Percentiles rank a stretch among this genome's conserved stretches.
These are phyloP conservation scores for Microbotryum saponariae DNA, from an alignment of 1,284 basidiomycete genomes.

Conservation along the genomic window DNA sequence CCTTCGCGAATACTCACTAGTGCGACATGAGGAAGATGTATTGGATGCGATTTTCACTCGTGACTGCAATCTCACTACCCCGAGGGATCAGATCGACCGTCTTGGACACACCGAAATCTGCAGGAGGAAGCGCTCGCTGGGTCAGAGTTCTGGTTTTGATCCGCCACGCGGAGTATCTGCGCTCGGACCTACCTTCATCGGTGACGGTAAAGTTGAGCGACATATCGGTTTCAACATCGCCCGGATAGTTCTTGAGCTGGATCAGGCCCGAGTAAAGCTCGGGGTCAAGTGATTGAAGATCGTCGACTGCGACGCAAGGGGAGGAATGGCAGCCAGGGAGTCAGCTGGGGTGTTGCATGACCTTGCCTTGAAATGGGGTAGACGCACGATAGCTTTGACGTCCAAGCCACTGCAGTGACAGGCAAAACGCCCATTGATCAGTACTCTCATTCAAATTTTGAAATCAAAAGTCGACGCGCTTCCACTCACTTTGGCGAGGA, in stretches of 20 bases:
- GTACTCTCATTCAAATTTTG: slow-evolving; percentile 12
- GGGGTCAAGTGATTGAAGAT: slow-evolving; percentile 80
- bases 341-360: not conserved
- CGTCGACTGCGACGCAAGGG: slow-evolving; percentile 53
- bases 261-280: slow-evolving; percentile 88
- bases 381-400: slow-evolving; percentile 60
- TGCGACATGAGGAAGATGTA: slow-evolving; percentile 84
- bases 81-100: slow-evolving; percentile 73
- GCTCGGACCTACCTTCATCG: slow-evolving; percentile 58
- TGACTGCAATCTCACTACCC: slow-evolving; percentile 79
- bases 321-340: not conserved
- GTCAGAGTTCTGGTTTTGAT: not conserved
- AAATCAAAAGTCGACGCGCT: slow-evolving; percentile 35
- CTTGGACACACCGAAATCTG: slow-evolving; percentile 78
- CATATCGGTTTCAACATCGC: slow-evolving; percentile 75
- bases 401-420: slow-evolving; percentile 56
- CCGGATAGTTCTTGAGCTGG: slow-evolving; percentile 85
- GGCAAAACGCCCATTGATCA: slow-evolving; percentile 37
- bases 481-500: slow-evolving; percentile 67
- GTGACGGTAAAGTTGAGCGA: slow-evolving; percentile 84
- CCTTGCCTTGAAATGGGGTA: not conserved
- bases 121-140: slow-evolving; percentile 7
- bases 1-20: slow-evolving; percentile 44
- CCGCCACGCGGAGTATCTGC: not conserved
- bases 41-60: slow-evolving; percentile 76